Base-by-base conservation (phyloP, 441 rosid genomes). In the Manihot esculenta region DNA sequence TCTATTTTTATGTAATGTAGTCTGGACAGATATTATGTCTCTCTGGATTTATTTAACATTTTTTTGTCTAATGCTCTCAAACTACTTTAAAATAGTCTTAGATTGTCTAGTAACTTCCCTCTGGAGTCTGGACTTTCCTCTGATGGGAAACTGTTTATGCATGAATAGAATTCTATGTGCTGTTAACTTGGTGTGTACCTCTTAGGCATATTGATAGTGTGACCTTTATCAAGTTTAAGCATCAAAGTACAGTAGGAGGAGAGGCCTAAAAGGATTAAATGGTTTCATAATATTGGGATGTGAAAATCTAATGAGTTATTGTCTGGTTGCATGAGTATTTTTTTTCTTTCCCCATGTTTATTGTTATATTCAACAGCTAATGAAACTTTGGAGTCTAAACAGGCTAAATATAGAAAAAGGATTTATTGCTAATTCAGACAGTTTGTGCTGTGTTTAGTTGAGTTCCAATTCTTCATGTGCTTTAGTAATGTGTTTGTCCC, bases 401-500 rank as follows among this genome's bases (percentile, higher is more conserved):
- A 11, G 62, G 13, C 33, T 30, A 0, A 11, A 57, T 12, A 14
- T 57, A 13, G 41, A 13, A 57, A 57, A 8, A 24, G 35, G 62
- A 57, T 18, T 57, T 3, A 5, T 24, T 10, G 62, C 62, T 26
- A 38, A 57, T 20, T 57, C 17, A 13, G 3, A 27, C 1, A 15
- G 20, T 58, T 30, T 10, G 26, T 8, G 18, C 30, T 21, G 15
- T 3, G 62, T 20, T 58, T 27, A 58, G 62, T 30, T 58, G 42
- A 58, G 17, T 30, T 58, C 42, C 62, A 3, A 30, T 27, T 27
- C 62, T 15, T 0, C 27, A 0, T 58, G 62, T 30, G 4, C 42
- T n/a, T 58, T 58, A 42, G 62, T 58, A 42, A 58, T 58, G 62
- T 3, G 30, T 58, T 30, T 30, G 62, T n/a, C 62, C 21, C 14